Conservation (phyloP, 345 rosid genomes). For the Gossypium rotundifolium region DNA sequence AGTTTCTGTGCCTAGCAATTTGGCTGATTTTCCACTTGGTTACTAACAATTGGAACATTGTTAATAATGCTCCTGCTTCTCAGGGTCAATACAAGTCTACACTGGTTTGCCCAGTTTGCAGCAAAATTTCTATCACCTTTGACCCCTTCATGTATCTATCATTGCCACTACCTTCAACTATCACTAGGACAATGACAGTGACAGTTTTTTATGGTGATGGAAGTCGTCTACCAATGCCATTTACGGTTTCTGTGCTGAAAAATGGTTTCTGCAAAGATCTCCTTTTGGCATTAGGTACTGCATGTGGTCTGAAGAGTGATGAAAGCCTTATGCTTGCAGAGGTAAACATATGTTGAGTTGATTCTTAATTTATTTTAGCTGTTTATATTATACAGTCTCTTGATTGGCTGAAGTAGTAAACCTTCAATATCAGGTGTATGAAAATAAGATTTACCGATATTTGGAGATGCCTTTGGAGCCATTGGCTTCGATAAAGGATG, state of each 20-base stretch:
- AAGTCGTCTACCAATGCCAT: conserved; percentile 68
- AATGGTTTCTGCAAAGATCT: conserved; percentile 75
- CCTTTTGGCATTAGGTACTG: conserved; percentile 51
- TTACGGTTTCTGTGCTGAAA: conserved; percentile 67
- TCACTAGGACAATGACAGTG: conserved; percentile 75
- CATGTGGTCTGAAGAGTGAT: conserved; percentile 70
- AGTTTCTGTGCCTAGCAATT: not conserved
- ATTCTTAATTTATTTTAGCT: not conserved
- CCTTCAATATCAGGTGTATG: conserved; percentile 46
- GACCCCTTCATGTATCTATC: conserved; percentile 96
- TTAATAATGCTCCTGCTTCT: conserved; percentile 14
- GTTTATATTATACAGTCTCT: not conserved
- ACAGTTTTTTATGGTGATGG: conserved; percentile 75
- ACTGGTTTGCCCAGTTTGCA: conserved; percentile 78
- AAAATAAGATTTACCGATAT: conserved; percentile 48
- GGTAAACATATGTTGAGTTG: conserved; percentile 30
- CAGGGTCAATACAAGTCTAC: conserved; percentile 99
- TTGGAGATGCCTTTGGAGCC: conserved; percentile 47
- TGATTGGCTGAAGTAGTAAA: conserved; percentile 18
- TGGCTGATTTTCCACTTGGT: not conserved
- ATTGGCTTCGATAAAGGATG: conserved; percentile 57
- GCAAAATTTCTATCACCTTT: conserved; percentile 80
- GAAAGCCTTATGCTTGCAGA: conserved; percentile 83
- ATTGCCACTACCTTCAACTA: conserved; percentile 81
- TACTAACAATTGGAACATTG: conserved; percentile 14